Evolutionary conservation across 2,329 filamentous ascomycete genomes (phyloP), one percentile per base, ranked within the genome.

Genomic region (Aspergillus nomiae): DNA sequence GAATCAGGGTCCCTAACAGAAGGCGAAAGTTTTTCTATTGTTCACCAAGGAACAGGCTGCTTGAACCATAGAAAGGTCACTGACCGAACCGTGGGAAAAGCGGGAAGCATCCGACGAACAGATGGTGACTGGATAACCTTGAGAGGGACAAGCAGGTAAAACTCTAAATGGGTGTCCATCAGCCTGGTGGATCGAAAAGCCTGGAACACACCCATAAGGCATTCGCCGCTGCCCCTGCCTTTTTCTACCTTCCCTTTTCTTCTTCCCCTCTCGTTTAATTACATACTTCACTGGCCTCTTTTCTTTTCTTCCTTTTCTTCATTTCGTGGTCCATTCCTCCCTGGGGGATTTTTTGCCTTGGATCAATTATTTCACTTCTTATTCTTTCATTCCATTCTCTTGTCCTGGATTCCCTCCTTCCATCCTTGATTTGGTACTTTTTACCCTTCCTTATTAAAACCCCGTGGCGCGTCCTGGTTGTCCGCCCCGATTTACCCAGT

Each of bases 381-480:
- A 63, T 62, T 56, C 62, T 64, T 63, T 64, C 60, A 64, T 69
- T 67, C 67, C 51, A 36, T 55, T 41, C 50, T 64, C 69, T 66
- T 54, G 67, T 75, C 73, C 71, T 73, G 65, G 71, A 72, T 72
- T 70, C 71, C 60, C 64, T 66, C 64, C 61, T 69, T 62, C 54
- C 50, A 67, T 62, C 65, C 64, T 65, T 61, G 54, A 60, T 59
- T 64, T 53, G 60, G 55, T 26, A 51, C 59, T 62, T 28, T 54
- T 12, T 16, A 58, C 38, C 28, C 36, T 41, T 65, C 38, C 16
- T 58, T 65, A 56, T 59, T 56, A 30, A 43, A 26, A 51, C 57
- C 58, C 57, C 60, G 59, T 71, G 68, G 73, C 68, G 72, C 65
- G 73, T 77, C 75, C 74, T 79, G 74, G 76, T 76, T 74, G 77